These are phyloP conservation scores for Babesia ovis DNA, from an alignment of 169 alveolate species.

Conservation along the genomic window DNA sequence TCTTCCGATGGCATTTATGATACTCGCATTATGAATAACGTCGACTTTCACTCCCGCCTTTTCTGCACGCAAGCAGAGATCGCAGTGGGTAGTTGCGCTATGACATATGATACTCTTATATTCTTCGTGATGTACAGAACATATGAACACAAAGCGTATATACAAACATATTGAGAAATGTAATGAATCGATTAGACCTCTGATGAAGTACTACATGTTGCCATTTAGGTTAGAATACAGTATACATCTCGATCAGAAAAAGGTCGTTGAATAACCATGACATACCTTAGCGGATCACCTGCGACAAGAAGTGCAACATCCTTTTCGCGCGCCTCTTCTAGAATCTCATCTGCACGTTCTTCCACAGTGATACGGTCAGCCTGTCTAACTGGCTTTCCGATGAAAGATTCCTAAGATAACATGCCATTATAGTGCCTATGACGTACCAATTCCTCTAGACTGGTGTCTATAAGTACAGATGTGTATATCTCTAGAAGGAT, in stretches of 20 bases:
- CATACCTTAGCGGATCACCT: conserved; percentile 90
- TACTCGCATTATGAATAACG: conserved; percentile 93
- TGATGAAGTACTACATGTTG: too few species aligned
- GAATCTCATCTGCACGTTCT: conserved; percentile 86
- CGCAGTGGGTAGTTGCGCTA: conserved; percentile 96
- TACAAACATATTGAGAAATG: too few species aligned
- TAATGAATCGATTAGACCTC: too few species aligned
- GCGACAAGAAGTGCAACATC: conserved; percentile 90
- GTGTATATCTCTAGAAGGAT: conserved; percentile 93
- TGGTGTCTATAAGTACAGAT: conserved; percentile 85
- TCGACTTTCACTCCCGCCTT: conserved; percentile 89
- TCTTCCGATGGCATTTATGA: conserved; percentile 84
- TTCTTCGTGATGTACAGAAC: too few species aligned
- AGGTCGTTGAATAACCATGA: too few species aligned
- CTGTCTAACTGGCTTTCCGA: conserved; percentile 85
- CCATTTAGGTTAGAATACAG: too few species aligned
- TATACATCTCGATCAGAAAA: too few species aligned
- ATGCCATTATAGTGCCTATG: background rate
- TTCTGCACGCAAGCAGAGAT: conserved; percentile 88
- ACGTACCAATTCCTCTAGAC: conserved; percentile 75
- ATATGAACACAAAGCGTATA: too few species aligned
- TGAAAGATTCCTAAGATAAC: conserved; percentile 58
- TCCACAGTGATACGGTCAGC: conserved; percentile 94
- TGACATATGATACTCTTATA: too few species aligned
- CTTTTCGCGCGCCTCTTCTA: conserved; percentile 84